These are phyloP conservation scores for Cladorrhinum samala DNA, from an alignment of 495 filamentous ascomycete genomes.

Conservation along the genomic window DNA sequence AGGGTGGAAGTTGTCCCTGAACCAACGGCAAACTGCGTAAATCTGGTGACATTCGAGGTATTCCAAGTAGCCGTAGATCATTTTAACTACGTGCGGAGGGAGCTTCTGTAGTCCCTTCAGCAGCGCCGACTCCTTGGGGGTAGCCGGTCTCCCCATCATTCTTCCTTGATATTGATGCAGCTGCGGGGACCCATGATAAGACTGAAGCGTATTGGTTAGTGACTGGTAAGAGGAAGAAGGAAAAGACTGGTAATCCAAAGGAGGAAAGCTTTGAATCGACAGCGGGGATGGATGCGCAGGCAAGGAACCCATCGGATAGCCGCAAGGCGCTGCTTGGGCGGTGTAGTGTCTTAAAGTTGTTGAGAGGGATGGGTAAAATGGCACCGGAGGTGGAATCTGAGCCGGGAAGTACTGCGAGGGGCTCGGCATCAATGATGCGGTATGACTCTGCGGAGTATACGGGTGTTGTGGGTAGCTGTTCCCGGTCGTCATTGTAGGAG, in stretches of 20 bases:
- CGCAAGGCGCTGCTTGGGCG: conserved; percentile 9
- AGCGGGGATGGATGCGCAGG: conserved; percentile 11
- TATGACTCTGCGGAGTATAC: not conserved
- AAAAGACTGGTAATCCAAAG: conserved; percentile 9
- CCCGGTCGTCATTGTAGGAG: conserved; percentile 7
- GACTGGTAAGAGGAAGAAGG: conserved; percentile 6
- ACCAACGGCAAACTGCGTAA: conserved; percentile 7
- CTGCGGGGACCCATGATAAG: conserved; percentile 3
- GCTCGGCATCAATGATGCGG: conserved; percentile 5
- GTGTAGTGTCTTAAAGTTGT: conserved; percentile 4
- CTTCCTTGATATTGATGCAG: not conserved
- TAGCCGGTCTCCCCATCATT: not conserved
- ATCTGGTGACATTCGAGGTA: conserved; percentile 14
- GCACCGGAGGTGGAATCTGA: conserved; percentile 7
- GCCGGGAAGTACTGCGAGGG: conserved; percentile 18
- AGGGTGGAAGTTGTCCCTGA: conserved; percentile 14
- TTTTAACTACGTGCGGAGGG: not conserved
- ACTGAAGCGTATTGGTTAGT: not conserved
- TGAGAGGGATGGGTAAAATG: conserved; percentile 13
- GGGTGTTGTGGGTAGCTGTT: conserved; percentile 4
- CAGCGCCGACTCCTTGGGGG: not conserved
- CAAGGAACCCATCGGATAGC: conserved; percentile 7
- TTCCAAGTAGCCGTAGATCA: conserved; percentile 11
- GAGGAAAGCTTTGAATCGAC: conserved; percentile 9
- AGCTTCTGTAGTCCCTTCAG: conserved; percentile 3